Percentiles rank a stretch among this genome's conserved stretches.
These are phyloP conservation scores for Amanita molliuscula DNA, from an alignment of 768 basidiomycete genomes.

Conservation along the genomic window DNA sequence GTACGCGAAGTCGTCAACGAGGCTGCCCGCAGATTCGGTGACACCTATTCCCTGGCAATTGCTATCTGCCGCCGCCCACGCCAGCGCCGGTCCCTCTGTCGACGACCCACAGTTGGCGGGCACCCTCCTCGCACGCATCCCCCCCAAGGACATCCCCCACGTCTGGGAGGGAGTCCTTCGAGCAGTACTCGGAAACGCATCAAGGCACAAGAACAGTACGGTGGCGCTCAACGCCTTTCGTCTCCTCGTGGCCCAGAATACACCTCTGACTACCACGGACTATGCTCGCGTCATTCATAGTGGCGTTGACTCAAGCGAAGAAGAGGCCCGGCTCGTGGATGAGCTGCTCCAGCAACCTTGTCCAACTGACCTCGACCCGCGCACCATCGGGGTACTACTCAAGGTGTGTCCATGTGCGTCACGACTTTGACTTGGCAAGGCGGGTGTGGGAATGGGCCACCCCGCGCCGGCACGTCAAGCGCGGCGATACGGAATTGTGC, in stretches of 20 bases:
- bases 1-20: constrained; percentile 16
- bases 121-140: constrained; percentile 13
- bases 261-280: constrained; percentile 13
- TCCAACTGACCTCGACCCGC: constrained; percentile 15
- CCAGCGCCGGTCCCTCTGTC: constrained; percentile 17
- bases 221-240: constrained; percentile 15
- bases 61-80: constrained; percentile 15
- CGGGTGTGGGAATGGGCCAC: constrained; percentile 14
- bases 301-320: constrained; percentile 15
- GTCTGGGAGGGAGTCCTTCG: constrained; percentile 14
- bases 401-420: constrained; percentile 13
- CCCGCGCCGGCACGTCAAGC: constrained; percentile 11
- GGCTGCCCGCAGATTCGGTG: constrained; percentile 14
- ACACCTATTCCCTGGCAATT: constrained; percentile 14
- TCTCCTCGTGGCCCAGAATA: constrained; percentile 13
- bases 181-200: constrained; percentile 15
- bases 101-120: constrained; percentile 15
- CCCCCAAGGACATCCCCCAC: constrained; percentile 14
- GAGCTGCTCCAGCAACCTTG: constrained; percentile 14
- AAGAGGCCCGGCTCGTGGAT: constrained; percentile 13
- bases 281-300: constrained; percentile 16
- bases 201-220: constrained; percentile 14
- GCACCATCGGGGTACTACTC: constrained; percentile 15
- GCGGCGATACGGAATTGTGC: constrained; percentile 12
- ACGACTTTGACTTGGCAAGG: constrained; percentile 13